Base-by-base conservation (phyloP, 2,329 filamentous ascomycete species). In the Mycogone perniciosa region DNA sequence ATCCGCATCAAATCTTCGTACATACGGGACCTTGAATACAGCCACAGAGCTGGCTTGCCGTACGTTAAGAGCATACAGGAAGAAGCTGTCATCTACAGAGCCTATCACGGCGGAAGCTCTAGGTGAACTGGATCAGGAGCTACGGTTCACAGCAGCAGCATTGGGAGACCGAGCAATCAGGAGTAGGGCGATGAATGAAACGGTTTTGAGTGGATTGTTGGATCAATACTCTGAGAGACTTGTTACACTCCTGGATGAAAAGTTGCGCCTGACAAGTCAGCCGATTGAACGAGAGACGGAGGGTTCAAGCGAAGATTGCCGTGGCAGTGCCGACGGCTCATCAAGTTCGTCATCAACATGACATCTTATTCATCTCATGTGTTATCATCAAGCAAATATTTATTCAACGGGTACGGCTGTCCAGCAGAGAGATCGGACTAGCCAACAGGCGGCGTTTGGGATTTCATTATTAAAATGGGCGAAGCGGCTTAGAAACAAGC, bases 161-260 rank as follows among this genome's bases (percentile, higher is more conserved):
- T 67, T 86, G 31, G 77, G 78, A 3, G 79, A 82, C 49, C 71
- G 79, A 33, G 76, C 74, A 5, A 77, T 75, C 52, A 70, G 79
- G 56, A 79, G 72, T 64, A 71, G 75, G 62, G 69, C 73, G 1
- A 73, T 82, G 64, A 80, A 76, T 56, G 81, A 84, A 60, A 76
- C 75, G 13, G 71, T 80, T 44, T 68, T 86, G 33, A 79, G 75
- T 38, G 84, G 82, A 45, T 68, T 90, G 41, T 70, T 91, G 6
- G 87, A 89, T 57, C 81, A 88, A 67, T 89, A 89, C 60, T 88
- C 85, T 2, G 85, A 89, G 60, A 76, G 82, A 53, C 71, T 91
- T 44, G 81, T 89, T 5, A 80, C 75, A 42, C 75, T 89, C 66
- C 74, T 91, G 41, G 86, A 90, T 56, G 83, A 89, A 65, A 87